A percentile compares a stretch with the other conserved stretches of the same genome.
Conservation (phyloP, 371 early-diverging fungal genomes). For the Umbelopsis sp. region DNA sequence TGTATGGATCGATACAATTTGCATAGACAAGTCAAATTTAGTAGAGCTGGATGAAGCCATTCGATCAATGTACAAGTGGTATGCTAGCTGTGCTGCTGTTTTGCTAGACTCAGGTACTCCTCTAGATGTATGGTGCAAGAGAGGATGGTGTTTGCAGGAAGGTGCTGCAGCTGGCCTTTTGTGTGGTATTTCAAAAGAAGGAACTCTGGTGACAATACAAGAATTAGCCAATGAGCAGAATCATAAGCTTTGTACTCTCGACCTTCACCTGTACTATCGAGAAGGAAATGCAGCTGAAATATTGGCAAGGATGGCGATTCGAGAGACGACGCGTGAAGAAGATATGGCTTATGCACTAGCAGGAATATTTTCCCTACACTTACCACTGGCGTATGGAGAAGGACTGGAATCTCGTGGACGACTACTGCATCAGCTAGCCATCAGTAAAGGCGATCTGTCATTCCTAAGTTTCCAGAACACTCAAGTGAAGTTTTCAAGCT, state of each 20-base stretch:
- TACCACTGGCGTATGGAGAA: neutral
- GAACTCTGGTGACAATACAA: neutral
- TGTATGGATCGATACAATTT: neutral
- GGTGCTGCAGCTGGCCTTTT: neutral
- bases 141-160: neutral
- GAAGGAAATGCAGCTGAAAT: neutral
- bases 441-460: neutral
- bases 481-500: neutral
- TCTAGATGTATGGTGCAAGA: neutral
- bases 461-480: neutral
- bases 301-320: neutral
- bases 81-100: neutral
- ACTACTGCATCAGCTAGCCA: neutral
- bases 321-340: neutral
- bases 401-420: neutral
- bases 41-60: neutral
- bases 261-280: neutral
- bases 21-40: neutral
- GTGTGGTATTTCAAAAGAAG: neutral
- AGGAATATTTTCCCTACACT: neutral
- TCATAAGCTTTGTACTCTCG: neutral
- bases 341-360: neutral
- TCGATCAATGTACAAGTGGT: slow-evolving; percentile 1
- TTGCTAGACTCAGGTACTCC: neutral
- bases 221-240: neutral